A percentile compares a stretch with the other conserved stretches of the same genome.
Conservation (phyloP, 2,329 filamentous ascomycete genomes). For the Penicillium sp. region DNA sequence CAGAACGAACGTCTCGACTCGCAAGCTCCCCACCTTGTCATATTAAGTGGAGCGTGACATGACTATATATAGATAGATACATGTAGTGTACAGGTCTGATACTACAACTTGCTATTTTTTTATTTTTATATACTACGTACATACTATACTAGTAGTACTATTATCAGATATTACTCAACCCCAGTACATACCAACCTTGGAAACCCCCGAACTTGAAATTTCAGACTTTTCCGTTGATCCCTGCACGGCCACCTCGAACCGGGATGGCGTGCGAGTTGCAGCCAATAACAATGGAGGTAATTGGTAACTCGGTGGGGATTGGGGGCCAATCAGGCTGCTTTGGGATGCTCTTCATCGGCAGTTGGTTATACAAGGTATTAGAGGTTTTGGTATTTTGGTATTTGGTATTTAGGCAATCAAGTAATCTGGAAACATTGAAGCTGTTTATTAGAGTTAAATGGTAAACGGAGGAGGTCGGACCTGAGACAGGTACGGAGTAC, state of each 20-base stretch:
- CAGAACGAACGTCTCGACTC: neutral
- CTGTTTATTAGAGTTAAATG: neutral
- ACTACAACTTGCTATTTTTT: neutral
- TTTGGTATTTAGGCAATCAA: neutral
- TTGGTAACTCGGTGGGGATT: constrained; percentile 1
- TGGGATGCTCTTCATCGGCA: constrained; percentile 20
- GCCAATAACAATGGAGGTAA: constrained; percentile 19
- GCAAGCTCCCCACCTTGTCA: neutral
- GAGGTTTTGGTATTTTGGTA: neutral
- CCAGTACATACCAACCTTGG: neutral
- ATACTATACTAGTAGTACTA: neutral
- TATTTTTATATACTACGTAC: too few species aligned
- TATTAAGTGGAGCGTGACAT: constrained; percentile 1
- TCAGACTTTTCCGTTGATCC: constrained; percentile 7
- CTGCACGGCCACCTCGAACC: constrained; percentile 22
- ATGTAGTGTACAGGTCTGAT: neutral
- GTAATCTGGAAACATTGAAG: neutral
- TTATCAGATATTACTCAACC: neutral
- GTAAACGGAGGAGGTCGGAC: neutral
- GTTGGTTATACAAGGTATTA: constrained; percentile 8
- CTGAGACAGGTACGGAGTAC: neutral
- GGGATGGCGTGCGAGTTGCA: constrained; percentile 16
- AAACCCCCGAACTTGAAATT: neutral
- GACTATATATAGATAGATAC: neutral
- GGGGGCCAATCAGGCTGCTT: constrained; percentile 24